A percentile compares a stretch with the other conserved stretches of the same genome.
Evolutionary conservation across 768 basidiomycete species (phyloP).

Genomic region (Suillus bovinus): DNA sequence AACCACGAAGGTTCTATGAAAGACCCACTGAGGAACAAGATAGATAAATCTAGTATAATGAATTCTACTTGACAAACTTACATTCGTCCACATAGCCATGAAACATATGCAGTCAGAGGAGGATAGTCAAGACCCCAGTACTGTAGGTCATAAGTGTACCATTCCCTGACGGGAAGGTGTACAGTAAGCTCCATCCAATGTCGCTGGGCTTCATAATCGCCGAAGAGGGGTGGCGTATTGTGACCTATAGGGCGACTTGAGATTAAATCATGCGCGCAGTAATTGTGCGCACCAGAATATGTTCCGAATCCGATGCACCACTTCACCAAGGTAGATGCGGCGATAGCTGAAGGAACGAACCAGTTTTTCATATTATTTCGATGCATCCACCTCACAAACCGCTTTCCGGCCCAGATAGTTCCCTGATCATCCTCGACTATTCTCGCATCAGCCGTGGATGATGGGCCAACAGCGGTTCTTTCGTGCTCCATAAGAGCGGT

Average conservation of each 20-base stretch:
- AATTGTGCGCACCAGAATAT: constrained; percentile 69
- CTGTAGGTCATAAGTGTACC: constrained; percentile 87
- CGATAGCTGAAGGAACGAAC: constrained; percentile 59
- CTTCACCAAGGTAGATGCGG: constrained; percentile 58
- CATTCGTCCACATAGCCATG: constrained; percentile 81
- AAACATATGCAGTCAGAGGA: constrained; percentile 87
- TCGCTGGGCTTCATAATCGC: constrained; percentile 91
- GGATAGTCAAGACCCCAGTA: constrained; percentile 98
- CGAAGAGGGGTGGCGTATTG: constrained; percentile 78
- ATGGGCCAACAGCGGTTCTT: constrained; percentile 12
- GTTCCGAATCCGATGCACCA: constrained; percentile 71
- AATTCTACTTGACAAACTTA: constrained; percentile 41
- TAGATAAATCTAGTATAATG: constrained; percentile 6
- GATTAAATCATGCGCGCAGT: background rate
- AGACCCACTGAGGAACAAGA: constrained; percentile 41
- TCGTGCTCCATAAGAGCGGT: constrained; percentile 43
- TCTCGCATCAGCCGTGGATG: constrained; percentile 16
- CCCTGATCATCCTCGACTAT: constrained; percentile 17
- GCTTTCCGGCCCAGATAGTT: constrained; percentile 47
- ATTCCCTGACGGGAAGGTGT: constrained; percentile 70
- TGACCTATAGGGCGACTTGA: constrained; percentile 44
- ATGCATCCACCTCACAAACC: constrained; percentile 84
- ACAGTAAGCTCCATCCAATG: constrained; percentile 95
- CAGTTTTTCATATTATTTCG: constrained; percentile 57
- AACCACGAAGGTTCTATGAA: constrained; percentile 66